phyloP scores from a whole-genome alignment of 805 yeast genomes.

The Zygoascus tannicola region DNA sequence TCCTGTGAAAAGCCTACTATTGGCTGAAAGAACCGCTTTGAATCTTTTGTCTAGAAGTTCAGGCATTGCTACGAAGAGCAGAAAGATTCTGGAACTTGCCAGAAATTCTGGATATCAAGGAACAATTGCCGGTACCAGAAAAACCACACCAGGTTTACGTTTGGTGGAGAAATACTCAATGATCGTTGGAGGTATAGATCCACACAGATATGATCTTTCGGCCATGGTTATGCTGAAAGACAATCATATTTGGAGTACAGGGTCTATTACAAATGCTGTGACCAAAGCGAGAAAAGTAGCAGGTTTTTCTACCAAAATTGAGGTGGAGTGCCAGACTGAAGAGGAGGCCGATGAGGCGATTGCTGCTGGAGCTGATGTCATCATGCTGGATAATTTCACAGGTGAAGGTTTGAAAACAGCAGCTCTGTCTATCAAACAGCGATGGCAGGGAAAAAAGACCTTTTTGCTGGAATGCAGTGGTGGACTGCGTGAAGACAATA shows the following conservation, averaged over 20 bases:
- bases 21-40: constrained; percentile 80
- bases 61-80: constrained; percentile 77
- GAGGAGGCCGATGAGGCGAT: constrained; percentile 88
- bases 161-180: constrained; percentile 84
- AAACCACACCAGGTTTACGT: constrained; percentile 95
- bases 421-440: constrained; percentile 51
- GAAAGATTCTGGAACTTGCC: constrained; percentile 49
- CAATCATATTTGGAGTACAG: constrained; percentile 87
- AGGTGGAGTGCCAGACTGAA: constrained; percentile 83
- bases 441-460: constrained; percentile 34
- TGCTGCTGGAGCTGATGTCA: constrained; percentile 88
- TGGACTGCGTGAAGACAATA: constrained; percentile 66
- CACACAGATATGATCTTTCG: constrained; percentile 84
- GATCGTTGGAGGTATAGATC: constrained; percentile 91
- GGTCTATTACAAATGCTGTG: constrained; percentile 83
- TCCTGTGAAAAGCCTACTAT: constrained; percentile 64
- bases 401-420: constrained; percentile 56
- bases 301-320: constrained; percentile 85
- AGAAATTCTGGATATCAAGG: constrained; percentile 64
- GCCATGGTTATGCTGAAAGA: constrained; percentile 96
- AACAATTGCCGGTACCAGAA: constrained; percentile 88
- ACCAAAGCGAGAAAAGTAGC: constrained; percentile 64
- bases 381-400: constrained; percentile 85
- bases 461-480: constrained; percentile 88
- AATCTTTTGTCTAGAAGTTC: constrained; percentile 75